These are phyloP conservation scores for Peterozyma xylosa DNA, from an alignment of 805 yeast genomes.

Conservation along the genomic window DNA sequence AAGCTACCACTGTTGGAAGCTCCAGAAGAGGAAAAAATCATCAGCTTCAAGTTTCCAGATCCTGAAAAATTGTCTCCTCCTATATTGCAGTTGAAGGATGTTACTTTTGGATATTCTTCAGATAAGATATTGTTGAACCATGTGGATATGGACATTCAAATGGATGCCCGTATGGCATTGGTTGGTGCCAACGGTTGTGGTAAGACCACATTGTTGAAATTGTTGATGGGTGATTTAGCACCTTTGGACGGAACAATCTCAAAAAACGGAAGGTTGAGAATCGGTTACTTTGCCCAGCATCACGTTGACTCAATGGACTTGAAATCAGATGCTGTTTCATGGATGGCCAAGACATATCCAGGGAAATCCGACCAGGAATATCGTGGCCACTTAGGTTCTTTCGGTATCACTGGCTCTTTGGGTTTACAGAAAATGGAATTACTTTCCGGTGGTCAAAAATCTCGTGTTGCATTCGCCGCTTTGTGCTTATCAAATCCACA, in stretches of 20 bases:
- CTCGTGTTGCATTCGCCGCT: slow-evolving; percentile 97
- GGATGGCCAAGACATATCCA: slow-evolving; percentile 87
- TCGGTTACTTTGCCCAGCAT: slow-evolving; percentile 97
- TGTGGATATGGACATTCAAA: slow-evolving; percentile 84
- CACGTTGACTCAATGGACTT: slow-evolving; percentile 98
- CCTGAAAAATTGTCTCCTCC: slow-evolving; percentile 94
- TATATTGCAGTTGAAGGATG: slow-evolving; percentile 78
- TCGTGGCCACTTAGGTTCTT: slow-evolving; percentile 92
- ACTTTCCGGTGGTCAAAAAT: slow-evolving; percentile 96
- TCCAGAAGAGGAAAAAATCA: slow-evolving; percentile 84
- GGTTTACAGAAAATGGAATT: slow-evolving; percentile 87
- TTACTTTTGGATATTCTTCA: slow-evolving; percentile 76
- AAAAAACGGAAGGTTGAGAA: slow-evolving; percentile 78
- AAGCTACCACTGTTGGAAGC: slow-evolving; percentile 88
- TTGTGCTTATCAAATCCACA: slow-evolving; percentile 87
- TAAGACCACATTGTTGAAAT: slow-evolving; percentile 88
- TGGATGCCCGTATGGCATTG: slow-evolving; percentile 91
- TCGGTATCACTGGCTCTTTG: slow-evolving; percentile 92
- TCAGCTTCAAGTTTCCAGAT: slow-evolving; percentile 89
- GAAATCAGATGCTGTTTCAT: slow-evolving; percentile 75
- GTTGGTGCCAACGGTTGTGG: slow-evolving; percentile 99
- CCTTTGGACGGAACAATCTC: slow-evolving; percentile 78
- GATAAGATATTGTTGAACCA: slow-evolving; percentile 56
- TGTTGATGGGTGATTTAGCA: slow-evolving; percentile 67
- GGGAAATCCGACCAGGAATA: slow-evolving; percentile 96